Percentiles rank a stretch among this genome's conserved stretches.
Evolutionary conservation across 1,284 basidiomycete genomes (phyloP).

Genomic region (Tilletia horrida): DNA sequence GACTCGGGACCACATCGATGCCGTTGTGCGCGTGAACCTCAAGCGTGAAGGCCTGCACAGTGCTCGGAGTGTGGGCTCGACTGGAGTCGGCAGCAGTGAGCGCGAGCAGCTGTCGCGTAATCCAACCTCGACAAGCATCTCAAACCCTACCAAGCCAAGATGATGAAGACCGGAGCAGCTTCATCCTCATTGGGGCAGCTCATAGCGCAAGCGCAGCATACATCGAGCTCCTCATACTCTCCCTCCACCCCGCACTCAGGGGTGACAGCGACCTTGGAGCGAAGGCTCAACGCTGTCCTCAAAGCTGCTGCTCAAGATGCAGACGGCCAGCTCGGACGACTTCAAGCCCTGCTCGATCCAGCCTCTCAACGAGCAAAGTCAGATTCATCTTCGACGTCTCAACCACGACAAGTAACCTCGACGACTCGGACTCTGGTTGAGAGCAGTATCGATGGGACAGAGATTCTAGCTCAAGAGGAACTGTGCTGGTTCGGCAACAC

Average conservation of each 20-base stretch:
- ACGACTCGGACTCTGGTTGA: background rate
- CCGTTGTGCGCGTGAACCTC: no score
- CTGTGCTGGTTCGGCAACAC: constrained; percentile 33
- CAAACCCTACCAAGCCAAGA: no score
- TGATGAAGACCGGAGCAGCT: no score
- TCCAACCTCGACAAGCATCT: no score
- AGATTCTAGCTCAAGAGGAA: constrained; percentile 23
- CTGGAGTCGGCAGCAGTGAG: no score
- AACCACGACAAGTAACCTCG: background rate
- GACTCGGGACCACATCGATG: no score
- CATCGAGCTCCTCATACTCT: background rate
- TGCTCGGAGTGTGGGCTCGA: no score
- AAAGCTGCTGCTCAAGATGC: background rate
- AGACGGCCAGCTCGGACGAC: constrained; percentile 1
- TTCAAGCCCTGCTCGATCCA: background rate
- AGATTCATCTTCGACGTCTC: background rate
- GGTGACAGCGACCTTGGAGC: background rate
- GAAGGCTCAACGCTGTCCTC: background rate
- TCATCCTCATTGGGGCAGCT: background rate
- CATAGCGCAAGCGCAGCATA: constrained; percentile 6
- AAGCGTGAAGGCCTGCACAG: no score
- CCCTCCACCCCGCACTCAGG: background rate
- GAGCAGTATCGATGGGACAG: background rate
- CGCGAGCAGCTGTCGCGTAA: no score
- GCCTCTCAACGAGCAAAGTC: background rate